Evolutionary conservation across 2,329 filamentous ascomycete species (phyloP), one percentile per base, ranked within the genome.

Genomic region (Alternaria ventricosa): DNA sequence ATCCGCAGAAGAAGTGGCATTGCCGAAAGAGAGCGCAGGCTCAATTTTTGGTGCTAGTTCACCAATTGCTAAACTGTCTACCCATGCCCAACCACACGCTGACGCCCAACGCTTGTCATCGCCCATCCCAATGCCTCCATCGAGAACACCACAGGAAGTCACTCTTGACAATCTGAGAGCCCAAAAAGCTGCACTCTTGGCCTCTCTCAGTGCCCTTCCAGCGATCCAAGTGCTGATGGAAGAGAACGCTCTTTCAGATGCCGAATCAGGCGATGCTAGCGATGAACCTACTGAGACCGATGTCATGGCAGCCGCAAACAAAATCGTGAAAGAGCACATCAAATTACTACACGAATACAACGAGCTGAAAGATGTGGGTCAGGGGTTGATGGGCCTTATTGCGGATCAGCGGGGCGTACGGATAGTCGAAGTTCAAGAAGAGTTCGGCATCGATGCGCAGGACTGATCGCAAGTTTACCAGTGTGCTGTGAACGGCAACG

Each of bases 341-440:
- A 84, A 84, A 62, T 81, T 89, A 5, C 81, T 92, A 30, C 89
- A 91, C 67, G 82, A 87, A 61, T 92, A 92, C 79, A 92, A 92
- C 71, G 89, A 91, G 75, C 87, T 92, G 70, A 88, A 89, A 66
- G 90, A 92, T 75, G 82, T 90, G 8, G 90, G 87, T 0, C 86
- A 89, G 71, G 89, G 89, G 0, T 73, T 92, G 28, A 85, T 92
- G 79, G 89, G 88, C 0, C 78, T 92, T 70, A 87, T 92, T 75
- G 90, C 90, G 5, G 90, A 92, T 62, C 83, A 85, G 64, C 81
- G 88, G 45, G 88, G 88, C 9, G 83, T 87, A 47, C 81, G 87
- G 60, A 83, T 88, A 57, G 75, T 79, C 55, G 80, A 82, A 30
- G 79, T 86, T 12, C 83, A 84, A 73, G 81, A 82, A 60, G 83